Base-by-base conservation (phyloP, 805 yeast genomes). In the Saturnispora halmiae region DNA sequence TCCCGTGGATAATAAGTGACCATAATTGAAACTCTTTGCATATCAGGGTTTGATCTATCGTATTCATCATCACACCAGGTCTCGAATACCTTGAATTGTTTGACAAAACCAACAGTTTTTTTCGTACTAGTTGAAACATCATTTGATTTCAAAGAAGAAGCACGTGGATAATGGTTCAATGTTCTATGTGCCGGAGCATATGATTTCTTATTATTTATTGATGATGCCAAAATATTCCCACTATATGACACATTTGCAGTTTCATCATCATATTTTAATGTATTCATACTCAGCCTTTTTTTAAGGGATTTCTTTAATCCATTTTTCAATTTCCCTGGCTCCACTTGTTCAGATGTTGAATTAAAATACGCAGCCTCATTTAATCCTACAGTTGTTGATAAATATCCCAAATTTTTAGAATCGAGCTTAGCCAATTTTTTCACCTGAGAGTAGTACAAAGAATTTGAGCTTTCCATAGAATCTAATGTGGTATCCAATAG, bases 61-160 rank as follows among this genome's bases (percentile, higher is more conserved):
- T 79, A 79, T 47, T 64, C 56, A 9, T 59, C 58, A 3, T 77
- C 61, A 1, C 80, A 66, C 48, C 64, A 70, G 1, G 84, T 75
- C 40, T 72, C 73, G 46, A 22, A 7, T 14, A 27, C 22, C 15
- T 27, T 25, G 10, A 32, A 20, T 9, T 21, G 30, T 10, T 14
- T 14, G 21, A 32, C 28, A 22, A 39, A 31, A n/a, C 29, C 29
- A 13, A 31, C 36, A 15, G n/a, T 10, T 21, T 30, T 37, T n/a
- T 11, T 3, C 16, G 27, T 2, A 14, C n/a, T 13, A 4, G 34
- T 10, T 31, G 22, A 10, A 18, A 5, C 14, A 19, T 19, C 4
- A 5, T 18, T 31, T 9, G n/a, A 22, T 22, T 22, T 22, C 26
- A 22, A n/a, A n/a, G n/a, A n/a, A n/a, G n/a, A n/a, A n/a, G n/a